A percentile compares a stretch with the other conserved stretches of the same genome.
Evolutionary conservation across 306 rosid species (phyloP).

Genomic region (Gillenia trifoliata): DNA sequence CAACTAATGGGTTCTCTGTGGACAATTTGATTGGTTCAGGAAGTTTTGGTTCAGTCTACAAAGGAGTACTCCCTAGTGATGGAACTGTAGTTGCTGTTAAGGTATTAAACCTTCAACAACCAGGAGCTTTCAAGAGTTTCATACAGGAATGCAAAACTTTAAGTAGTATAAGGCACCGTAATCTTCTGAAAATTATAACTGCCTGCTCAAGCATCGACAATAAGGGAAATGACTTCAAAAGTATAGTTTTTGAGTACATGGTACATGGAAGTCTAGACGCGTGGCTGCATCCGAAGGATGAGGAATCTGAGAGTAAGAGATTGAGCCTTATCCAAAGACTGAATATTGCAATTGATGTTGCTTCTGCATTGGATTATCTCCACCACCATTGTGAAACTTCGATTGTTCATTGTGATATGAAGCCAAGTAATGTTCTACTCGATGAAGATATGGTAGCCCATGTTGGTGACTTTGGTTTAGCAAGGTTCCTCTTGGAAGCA

Average conservation of each 20-base stretch:
- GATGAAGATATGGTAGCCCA: slow-evolving; percentile 32
- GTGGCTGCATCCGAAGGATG: slow-evolving; percentile 25
- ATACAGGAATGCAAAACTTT: not conserved
- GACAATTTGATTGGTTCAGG: not conserved
- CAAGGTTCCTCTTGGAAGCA: slow-evolving; percentile 9
- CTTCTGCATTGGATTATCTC: not conserved
- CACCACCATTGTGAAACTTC: not conserved
- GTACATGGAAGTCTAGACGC: slow-evolving; percentile 24
- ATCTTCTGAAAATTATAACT: slow-evolving; percentile 43
- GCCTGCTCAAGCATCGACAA: slow-evolving; percentile 21
- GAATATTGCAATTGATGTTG: not conserved
- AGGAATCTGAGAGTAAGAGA: not conserved
- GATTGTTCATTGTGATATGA: slow-evolving; percentile 5
- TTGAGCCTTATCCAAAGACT: slow-evolving; percentile 26
- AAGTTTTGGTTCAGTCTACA: not conserved
- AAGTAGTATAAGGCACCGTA: slow-evolving; percentile 10
- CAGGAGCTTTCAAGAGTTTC: not conserved
- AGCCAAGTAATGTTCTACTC: slow-evolving; percentile 10
- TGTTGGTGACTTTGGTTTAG: slow-evolving; percentile 6
- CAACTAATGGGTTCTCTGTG: not conserved
- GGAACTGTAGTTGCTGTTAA: no score
- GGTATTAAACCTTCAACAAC: not conserved
- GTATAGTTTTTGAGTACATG: slow-evolving; percentile 35
- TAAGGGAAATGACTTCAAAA: slow-evolving; percentile 32
- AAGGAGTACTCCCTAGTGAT: no score